phyloP scores from a whole-genome alignment of 768 basidiomycete species.

The Phlebiopsis gigantea region DNA sequence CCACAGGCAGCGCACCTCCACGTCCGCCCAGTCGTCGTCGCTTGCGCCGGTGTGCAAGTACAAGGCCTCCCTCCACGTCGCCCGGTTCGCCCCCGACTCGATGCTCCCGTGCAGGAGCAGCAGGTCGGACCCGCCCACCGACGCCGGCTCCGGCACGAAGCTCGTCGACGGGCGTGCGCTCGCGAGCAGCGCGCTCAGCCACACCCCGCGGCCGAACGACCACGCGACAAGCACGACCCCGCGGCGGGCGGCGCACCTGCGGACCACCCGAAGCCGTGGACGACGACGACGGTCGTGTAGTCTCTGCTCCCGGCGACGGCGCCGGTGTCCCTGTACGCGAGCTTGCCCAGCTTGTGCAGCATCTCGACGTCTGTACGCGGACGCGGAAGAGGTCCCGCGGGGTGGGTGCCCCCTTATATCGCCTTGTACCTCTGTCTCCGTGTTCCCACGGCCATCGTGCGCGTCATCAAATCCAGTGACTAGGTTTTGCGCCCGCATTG shows the following conservation, averaged over 20 bases:
- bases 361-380: no score
- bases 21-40: slow-evolving; percentile 3
- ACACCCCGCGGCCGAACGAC: slow-evolving; percentile 7
- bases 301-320: neutral
- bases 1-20: slow-evolving; percentile 8
- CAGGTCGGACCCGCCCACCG: slow-evolving; percentile 13
- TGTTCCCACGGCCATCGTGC: no score
- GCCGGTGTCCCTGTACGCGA: slow-evolving; percentile 5
- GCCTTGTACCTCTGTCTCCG: no score
- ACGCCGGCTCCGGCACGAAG: slow-evolving; percentile 3
- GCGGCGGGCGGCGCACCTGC: slow-evolving; percentile 13
- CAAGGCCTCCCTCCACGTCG: slow-evolving; percentile 3
- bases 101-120: slow-evolving; percentile 10
- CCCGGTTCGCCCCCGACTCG: slow-evolving; percentile 3
- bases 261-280: slow-evolving; percentile 8
- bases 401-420: no score
- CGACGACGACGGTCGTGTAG: slow-evolving; percentile 11
- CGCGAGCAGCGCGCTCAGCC: slow-evolving; percentile 3
- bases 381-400: no score
- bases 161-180: neutral
- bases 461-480: no score
- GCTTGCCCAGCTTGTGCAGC: neutral
- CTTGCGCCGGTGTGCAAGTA: neutral
- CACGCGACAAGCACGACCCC: slow-evolving; percentile 1
- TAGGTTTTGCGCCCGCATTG: no score